Base-by-base conservation (phyloP, 2,329 filamentous ascomycete genomes). In the Epichloe aotearoae region DNA sequence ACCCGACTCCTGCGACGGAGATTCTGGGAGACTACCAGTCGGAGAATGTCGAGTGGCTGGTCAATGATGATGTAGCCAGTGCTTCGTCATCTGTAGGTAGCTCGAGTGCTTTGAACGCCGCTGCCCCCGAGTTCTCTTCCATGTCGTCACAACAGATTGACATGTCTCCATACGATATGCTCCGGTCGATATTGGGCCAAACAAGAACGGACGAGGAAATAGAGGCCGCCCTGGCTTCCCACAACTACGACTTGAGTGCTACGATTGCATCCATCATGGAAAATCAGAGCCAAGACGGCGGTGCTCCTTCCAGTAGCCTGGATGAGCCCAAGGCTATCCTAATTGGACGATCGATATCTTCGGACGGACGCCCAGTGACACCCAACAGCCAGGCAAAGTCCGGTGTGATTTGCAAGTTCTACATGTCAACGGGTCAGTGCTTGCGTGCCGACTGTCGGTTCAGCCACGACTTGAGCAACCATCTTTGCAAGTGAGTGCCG, bases 131-230 rank as follows among this genome's bases (percentile, higher is more conserved):
- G 65, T 96, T 80, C 59, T 75, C 77, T 1, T 72, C 69, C 55
- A 65, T 71, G 63, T 73, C 76, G 34, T 70, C 76, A 47, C 79
- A 84, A 63, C 85, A 86, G 61, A 80, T 82, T 51, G 90, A 97
- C 62, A 97, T 98, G 91, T 94, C 88, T 52, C 91, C 93, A 1
- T 95, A 96, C 68, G 93, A 98, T 64, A 97, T 98, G 80, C 76
- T 98, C 51, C 86, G 93, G 54, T 96, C 91, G 5, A 94, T 98
- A 40, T 75, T 98, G 26, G 88, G 91, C 46, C 88, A 93, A 59
- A 83, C 88, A 50, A 84, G 86, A 61, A 85, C 88, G 2, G 91
- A 97, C 60, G 90, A 97, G 48, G 93, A 98, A 66, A 91, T 98
- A 46, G 90, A 96, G 64, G 77, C 82, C n/a, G 88, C 91, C 4